phyloP scores from a whole-genome alignment of 306 rosid species.

The Trifolium fragiferum region DNA sequence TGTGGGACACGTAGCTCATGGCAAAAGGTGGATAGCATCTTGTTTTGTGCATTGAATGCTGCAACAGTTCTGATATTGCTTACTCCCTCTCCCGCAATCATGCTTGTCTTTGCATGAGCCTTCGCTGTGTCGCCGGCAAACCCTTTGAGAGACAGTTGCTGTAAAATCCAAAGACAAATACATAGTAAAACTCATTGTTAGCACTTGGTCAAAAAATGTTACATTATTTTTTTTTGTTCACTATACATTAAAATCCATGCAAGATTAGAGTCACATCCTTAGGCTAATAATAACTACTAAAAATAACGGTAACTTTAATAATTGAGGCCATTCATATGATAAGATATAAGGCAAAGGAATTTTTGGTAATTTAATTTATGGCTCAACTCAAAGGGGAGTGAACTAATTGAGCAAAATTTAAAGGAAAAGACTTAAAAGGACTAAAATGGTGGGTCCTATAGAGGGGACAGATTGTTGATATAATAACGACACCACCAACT shows the following conservation, averaged over 20 bases:
- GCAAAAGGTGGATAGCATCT: conserved; percentile 74
- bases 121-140: conserved; percentile 99
- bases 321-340: conserved; percentile 14
- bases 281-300: conserved; percentile 13
- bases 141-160: conserved; percentile 98
- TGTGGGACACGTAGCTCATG: conserved; percentile 82
- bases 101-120: conserved; percentile 98
- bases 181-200: conserved; percentile 24
- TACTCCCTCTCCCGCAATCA: conserved; percentile 99
- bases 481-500: conserved; percentile 36
- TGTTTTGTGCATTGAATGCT: conserved; percentile 93
- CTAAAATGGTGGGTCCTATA: conserved; percentile 40
- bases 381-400: not conserved
- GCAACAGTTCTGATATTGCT: conserved; percentile 98
- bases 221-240: not conserved
- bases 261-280: not conserved
- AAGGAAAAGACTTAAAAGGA: conserved; percentile 40
- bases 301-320: conserved; percentile 32
- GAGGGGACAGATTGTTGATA: conserved; percentile 41
- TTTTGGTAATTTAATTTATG: conserved; percentile 22
- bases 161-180: conserved; percentile 41
- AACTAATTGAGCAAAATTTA: conserved; percentile 31
- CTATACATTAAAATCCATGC: conserved; percentile 29
- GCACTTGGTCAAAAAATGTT: conserved; percentile 4
- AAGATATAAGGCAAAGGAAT: conserved; percentile 5